Base-by-base conservation (phyloP, 306 rosid genomes). In the Quercus parvula region DNA sequence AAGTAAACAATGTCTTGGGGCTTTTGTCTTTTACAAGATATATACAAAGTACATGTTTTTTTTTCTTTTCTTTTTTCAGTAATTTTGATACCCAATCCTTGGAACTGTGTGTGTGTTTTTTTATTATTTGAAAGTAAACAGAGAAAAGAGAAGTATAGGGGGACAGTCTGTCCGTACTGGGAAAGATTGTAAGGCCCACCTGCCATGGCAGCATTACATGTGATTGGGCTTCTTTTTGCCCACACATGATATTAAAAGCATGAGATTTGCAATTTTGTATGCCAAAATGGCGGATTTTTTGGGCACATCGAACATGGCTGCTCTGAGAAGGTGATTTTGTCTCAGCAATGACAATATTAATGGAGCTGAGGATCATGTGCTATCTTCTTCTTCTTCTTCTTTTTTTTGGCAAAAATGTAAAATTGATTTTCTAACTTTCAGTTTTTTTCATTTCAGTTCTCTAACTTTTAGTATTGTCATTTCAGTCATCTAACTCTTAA, bases 181-280 rank as follows among this genome's bases (percentile, higher is more conserved):
- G 13, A 46, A 46, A 41, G 25, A 35, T 30, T 68, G 19, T 41
- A 55, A 27, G 63, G 66, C 19, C 71, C 70, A 63, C 25, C 58
- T 38, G 75, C 56, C 68, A 7, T 25, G 75, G 77, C 70, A 44
- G 14, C 75, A 82, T 24, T 59, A 31, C 86, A 83, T 71, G 86
- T 71, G 75, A 75, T 55, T 70, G 75, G 73, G 28, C 58, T 25
- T 54, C 49, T 11, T 61, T 57, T 55, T 30, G 13, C 70, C 61
- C 2, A 52, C 54, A 41, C n/a, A 24, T 24, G 56, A 3, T n/a
- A 13, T 46, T 46, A 33, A 51, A 55, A 30, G 57, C 56, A 38
- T 68, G 61, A 25, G 70, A 27, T 14, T 54, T 52, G 24, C 69
- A 73, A 18, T 49, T 51, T 73, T 52, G 11, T 18, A 79, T 56